Conservation (phyloP, 2,329 filamentous ascomycete species). For the Trichoderma semiorbis region DNA sequence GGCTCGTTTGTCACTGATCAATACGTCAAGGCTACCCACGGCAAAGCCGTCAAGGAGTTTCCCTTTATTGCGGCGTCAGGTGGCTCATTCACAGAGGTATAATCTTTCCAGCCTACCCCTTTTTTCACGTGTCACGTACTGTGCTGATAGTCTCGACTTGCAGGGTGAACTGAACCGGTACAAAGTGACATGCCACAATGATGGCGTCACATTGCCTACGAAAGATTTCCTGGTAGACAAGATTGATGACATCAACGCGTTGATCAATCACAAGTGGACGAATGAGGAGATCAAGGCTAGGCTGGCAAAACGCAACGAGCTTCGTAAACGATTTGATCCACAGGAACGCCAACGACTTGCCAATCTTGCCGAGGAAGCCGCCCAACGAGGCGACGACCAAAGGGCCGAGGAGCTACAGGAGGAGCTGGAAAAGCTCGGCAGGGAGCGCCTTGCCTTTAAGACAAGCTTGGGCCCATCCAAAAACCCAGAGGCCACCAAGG, state of each 20-base stretch:
- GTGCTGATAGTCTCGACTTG: conserved; percentile 25
- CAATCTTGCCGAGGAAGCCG: conserved; percentile 64
- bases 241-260: conserved; percentile 72
- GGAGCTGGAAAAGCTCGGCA: conserved; percentile 60
- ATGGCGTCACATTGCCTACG: conserved; percentile 71
- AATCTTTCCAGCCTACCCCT: not conserved
- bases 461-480: conserved; percentile 57
- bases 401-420: conserved; percentile 53
- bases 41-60: conserved; percentile 78
- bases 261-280: conserved; percentile 79
- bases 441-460: conserved; percentile 70
- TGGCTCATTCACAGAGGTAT: conserved; percentile 75
- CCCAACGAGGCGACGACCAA: conserved; percentile 59
- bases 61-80: conserved; percentile 91
- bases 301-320: conserved; percentile 64
- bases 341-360: conserved; percentile 66
- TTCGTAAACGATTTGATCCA: conserved; percentile 64
- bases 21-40: conserved; percentile 78
- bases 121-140: not conserved
- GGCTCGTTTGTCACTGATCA: conserved; percentile 79
- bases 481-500: conserved; percentile 45
- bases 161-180: conserved; percentile 79
- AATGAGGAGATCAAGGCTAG: conserved; percentile 78
- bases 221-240: conserved; percentile 66
- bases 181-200: conserved; percentile 68